Evolutionary conservation across 163 green algal genomes (phyloP).

Genomic region (Scenedesmus sp.): DNA sequence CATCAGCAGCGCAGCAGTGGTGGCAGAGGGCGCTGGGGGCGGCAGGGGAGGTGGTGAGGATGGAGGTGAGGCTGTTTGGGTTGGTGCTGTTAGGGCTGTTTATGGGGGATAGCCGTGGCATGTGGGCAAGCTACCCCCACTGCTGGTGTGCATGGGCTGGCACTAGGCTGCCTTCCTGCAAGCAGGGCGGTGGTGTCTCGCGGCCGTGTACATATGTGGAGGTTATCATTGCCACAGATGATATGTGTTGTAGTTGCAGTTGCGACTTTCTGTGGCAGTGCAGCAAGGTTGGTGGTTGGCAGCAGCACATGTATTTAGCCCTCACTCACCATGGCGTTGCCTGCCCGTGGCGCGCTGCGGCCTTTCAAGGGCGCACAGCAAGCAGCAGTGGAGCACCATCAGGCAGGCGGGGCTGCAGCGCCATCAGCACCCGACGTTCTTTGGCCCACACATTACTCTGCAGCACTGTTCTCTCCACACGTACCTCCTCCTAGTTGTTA

Average conservation of each 20-base stretch:
- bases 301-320: background rate
- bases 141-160: background rate
- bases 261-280: background rate
- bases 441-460: constrained; percentile 28
- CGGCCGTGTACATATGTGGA: background rate
- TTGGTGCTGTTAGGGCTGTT: background rate
- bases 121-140: background rate
- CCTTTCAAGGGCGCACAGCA: constrained; percentile 42
- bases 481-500: background rate
- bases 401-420: constrained; percentile 19
- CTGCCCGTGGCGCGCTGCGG: constrained; percentile 37
- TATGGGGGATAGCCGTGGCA: background rate
- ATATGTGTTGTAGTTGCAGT: too few relatives aligned
- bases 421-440: constrained; percentile 39
- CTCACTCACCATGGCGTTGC: constrained; percentile 44
- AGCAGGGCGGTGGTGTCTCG: background rate
- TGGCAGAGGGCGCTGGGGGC: background rate
- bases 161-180: background rate
- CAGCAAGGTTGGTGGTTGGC: background rate
- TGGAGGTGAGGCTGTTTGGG: background rate
- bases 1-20: background rate
- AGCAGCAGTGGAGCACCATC: constrained; percentile 41
- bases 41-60: background rate
- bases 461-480: background rate
- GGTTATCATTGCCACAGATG: too few relatives aligned